Percentiles rank a stretch among this genome's conserved stretches.
phyloP scores from a whole-genome alignment of 2,329 filamentous ascomycete genomes.

The Capronia americana region DNA sequence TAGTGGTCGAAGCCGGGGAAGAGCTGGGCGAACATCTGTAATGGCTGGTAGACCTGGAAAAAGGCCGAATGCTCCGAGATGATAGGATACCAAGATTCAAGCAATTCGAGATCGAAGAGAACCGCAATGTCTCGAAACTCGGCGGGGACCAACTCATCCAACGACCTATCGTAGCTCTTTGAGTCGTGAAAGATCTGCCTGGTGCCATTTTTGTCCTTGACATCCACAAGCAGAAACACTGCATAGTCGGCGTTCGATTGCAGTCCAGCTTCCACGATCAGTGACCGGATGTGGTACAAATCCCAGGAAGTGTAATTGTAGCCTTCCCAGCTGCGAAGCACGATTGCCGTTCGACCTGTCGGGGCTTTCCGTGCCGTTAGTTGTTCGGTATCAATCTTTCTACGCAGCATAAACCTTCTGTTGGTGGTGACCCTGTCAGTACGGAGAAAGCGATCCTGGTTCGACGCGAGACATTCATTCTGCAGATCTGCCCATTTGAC shows the following conservation, averaged over 20 bases:
- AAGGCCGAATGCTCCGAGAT: constrained; percentile 42
- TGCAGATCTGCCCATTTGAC: constrained; percentile 26
- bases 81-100: constrained; percentile 43
- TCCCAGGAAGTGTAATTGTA: constrained; percentile 79
- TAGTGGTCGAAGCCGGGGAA: constrained; percentile 70
- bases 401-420: constrained; percentile 15
- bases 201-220: constrained; percentile 73
- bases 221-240: constrained; percentile 82
- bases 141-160: constrained; percentile 60
- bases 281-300: constrained; percentile 77
- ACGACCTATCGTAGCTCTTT: constrained; percentile 63
- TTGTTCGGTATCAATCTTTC: not conserved
- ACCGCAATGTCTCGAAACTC: constrained; percentile 45
- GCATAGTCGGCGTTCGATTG: constrained; percentile 80
- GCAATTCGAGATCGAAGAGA: constrained; percentile 42
- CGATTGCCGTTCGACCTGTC: constrained; percentile 69
- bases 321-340: constrained; percentile 80
- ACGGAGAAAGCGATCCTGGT: constrained; percentile 18
- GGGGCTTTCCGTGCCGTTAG: constrained; percentile 13
- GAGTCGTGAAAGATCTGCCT: constrained; percentile 49
- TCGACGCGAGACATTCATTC: constrained; percentile 25
- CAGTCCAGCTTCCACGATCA: constrained; percentile 78
- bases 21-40: constrained; percentile 67
- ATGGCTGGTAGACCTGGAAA: constrained; percentile 57
- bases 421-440: constrained; percentile 16